Evolutionary conservation across 1,139 yeast genomes (phyloP).

Genomic region (Martiniozyma asiatica): DNA sequence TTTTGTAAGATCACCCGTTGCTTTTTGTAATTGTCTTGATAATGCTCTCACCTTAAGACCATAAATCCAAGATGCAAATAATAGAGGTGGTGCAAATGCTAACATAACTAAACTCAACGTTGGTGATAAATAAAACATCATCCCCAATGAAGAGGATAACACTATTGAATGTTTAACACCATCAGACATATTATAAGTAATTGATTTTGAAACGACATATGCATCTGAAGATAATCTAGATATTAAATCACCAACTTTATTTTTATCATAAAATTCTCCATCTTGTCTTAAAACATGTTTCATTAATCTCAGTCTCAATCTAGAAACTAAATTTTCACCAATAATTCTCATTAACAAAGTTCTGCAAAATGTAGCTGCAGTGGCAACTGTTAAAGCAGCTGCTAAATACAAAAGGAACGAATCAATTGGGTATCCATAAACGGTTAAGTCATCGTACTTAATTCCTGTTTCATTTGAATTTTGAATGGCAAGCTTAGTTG

Average conservation of each 20-base stretch:
- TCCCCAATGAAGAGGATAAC: constrained; percentile 68
- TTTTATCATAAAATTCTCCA: constrained; percentile 84
- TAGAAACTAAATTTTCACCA: constrained; percentile 80
- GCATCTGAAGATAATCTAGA: constrained; percentile 85
- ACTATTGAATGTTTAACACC: constrained; percentile 74
- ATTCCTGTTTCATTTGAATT: constrained; percentile 14
- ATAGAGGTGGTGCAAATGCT: constrained; percentile 70
- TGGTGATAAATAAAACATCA: constrained; percentile 85
- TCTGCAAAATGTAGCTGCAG: constrained; percentile 71
- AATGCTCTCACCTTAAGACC: constrained; percentile 71
- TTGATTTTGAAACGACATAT: constrained; percentile 74
- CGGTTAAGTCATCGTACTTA: constrained; percentile 24
- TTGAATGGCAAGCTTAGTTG: constrained; percentile 27
- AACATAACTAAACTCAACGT: constrained; percentile 67
- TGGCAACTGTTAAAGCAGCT: constrained; percentile 53
- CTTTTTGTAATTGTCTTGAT: constrained; percentile 70
- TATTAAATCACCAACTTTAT: constrained; percentile 87
- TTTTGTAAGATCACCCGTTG: constrained; percentile 75
- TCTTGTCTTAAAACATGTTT: constrained; percentile 74
- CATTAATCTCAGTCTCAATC: constrained; percentile 67
- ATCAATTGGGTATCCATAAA: constrained; percentile 37
- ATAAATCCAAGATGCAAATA: constrained; percentile 61
- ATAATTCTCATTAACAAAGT: constrained; percentile 58
- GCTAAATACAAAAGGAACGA: constrained; percentile 38
- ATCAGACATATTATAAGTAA: constrained; percentile 84